Conservation (phyloP, 1,284 basidiomycete species). For the Inonotus obliquus region DNA sequence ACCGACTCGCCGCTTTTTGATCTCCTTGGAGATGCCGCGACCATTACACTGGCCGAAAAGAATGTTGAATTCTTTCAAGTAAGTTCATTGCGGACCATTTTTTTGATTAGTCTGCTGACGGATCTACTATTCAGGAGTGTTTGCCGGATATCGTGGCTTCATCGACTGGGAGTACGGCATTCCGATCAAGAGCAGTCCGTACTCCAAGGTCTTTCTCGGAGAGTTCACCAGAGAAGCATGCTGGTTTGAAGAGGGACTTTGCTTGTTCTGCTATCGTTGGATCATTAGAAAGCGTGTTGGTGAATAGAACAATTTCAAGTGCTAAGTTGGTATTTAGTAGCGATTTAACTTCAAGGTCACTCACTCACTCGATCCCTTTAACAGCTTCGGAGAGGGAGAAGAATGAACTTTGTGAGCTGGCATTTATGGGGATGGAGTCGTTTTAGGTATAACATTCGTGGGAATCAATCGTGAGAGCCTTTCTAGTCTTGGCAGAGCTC, state of each 20-base stretch:
- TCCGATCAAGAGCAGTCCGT: too few relatives aligned
- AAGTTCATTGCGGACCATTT: neutral
- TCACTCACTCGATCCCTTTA: neutral
- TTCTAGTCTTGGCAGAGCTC: too few relatives aligned
- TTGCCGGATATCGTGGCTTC: neutral
- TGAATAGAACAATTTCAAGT: neutral
- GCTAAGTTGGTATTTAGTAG: neutral
- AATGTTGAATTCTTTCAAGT: slow-evolving; percentile 15
- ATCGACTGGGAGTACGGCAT: neutral
- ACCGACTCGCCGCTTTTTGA: slow-evolving; percentile 3
- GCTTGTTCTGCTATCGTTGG: neutral
- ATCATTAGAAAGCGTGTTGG: neutral
- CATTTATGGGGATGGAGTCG: neutral
- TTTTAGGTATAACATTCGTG: slow-evolving; percentile 1
- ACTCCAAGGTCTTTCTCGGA: neutral
- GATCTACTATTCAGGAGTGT: neutral
- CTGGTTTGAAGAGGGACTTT: neutral
- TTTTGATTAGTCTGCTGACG: too few relatives aligned
- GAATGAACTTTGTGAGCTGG: neutral
- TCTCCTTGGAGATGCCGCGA: slow-evolving; percentile 3
- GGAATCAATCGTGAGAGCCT: too few relatives aligned
- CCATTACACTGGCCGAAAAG: slow-evolving; percentile 3
- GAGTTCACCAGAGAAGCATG: neutral
- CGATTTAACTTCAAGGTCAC: neutral
- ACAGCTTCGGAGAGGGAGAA: neutral